Conservation (phyloP, 257 asterid genomes). For the Capsicum baccatum region DNA sequence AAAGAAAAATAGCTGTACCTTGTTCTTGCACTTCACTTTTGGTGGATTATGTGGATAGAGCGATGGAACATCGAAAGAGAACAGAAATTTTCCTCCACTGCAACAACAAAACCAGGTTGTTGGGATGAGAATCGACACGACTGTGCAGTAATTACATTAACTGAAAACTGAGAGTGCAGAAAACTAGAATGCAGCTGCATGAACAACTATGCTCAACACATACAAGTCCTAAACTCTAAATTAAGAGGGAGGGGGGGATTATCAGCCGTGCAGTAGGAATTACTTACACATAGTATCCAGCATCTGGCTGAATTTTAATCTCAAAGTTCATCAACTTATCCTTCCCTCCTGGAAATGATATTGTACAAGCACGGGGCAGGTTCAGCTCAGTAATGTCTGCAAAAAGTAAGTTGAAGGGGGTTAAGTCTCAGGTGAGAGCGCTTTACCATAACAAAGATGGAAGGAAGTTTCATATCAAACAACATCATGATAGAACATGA, state of each 20-base stretch:
- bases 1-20: conserved; percentile 31
- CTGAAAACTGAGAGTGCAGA: conserved; percentile 8
- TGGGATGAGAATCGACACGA: neutral
- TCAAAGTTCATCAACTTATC: conserved; percentile 50
- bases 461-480: neutral
- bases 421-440: neutral
- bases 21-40: conserved; percentile 52
- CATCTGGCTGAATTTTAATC: conserved; percentile 44
- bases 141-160: neutral
- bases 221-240: neutral
- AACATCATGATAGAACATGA: neutral
- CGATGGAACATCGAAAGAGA: conserved; percentile 43
- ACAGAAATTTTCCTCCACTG: conserved; percentile 48
- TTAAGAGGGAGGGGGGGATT: neutral
- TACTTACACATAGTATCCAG: conserved; percentile 47
- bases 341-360: conserved; percentile 48
- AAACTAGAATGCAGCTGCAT: neutral
- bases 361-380: conserved; percentile 46
- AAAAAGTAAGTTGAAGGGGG: conserved; percentile 14
- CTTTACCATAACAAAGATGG: neutral
- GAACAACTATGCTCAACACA: neutral
- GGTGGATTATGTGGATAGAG: conserved; percentile 51
- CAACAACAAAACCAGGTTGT: conserved; percentile 9
- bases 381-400: conserved; percentile 50
- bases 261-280: neutral